These are phyloP conservation scores for Claviceps fusiformis DNA, from an alignment of 2,329 filamentous ascomycete genomes.

Conservation along the genomic window DNA sequence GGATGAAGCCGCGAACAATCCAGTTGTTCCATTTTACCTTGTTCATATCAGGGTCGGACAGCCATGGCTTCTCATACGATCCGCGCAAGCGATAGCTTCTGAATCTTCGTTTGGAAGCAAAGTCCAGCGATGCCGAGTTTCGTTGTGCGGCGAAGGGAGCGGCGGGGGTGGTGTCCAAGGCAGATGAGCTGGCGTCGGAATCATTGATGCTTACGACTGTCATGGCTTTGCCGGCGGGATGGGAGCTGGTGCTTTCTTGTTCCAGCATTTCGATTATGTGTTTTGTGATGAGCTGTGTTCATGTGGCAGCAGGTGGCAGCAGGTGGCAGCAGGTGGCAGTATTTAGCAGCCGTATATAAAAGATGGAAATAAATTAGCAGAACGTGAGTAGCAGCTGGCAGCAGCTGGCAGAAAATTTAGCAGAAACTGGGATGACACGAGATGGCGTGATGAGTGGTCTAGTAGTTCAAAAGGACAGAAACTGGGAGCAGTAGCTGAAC, in stretches of 20 bases:
- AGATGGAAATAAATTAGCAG: background rate
- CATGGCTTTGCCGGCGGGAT: background rate
- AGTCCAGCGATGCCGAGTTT: constrained; percentile 3
- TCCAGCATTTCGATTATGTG: background rate
- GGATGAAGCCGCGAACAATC: constrained; percentile 18
- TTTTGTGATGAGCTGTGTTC: background rate
- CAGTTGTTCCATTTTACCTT: constrained; percentile 22
- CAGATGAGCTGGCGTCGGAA: background rate
- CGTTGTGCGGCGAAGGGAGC: background rate
- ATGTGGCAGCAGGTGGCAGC: background rate
- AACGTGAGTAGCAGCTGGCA: background rate
- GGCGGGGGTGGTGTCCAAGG: background rate
- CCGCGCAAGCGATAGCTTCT: constrained; percentile 20
- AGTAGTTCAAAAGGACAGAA: background rate
- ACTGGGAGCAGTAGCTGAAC: background rate
- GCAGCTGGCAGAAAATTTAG: background rate
- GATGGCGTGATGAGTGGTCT: too few species aligned
- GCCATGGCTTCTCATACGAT: constrained; percentile 26
- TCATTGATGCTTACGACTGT: background rate
- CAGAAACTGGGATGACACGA: too few species aligned
- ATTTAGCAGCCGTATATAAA: too few species aligned
- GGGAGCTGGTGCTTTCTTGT: background rate
- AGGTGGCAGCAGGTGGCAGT: background rate
- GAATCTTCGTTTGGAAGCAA: constrained; percentile 12
- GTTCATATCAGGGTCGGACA: constrained; percentile 18